Base-by-base conservation (phyloP, 495 filamentous ascomycete genomes). In the Neurospora sp. region DNA sequence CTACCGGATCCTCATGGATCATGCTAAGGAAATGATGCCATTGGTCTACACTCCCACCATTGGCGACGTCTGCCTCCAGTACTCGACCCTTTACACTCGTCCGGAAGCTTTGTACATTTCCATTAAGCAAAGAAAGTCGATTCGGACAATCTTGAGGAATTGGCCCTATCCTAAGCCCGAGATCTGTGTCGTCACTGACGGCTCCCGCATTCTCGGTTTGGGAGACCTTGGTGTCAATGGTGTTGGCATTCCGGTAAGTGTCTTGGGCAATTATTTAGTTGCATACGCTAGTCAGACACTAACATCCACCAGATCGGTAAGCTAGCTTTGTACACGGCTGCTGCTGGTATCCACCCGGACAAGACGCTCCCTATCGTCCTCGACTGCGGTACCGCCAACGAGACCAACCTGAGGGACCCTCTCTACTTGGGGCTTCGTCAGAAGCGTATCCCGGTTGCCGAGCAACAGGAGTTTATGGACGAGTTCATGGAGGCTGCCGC, bases 1-100 rank as follows among this genome's bases (percentile, higher is more conserved):
- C 86, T 99, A 97, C 87, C 89, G 96, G 75, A 85, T 99, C 75
- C 87, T 98, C 74, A 93, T 94, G 73, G 91, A 95, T 81, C 91
- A 98, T 83, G 89, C 97, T 76, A 91, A 92, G 83, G 92, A 95
- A 79, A 83, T 98, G 76, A 97, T 96, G 76, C 96, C 96, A 61
- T 84, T 98, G 72, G 97, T 99, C 77, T 99, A 99, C 84, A 99
- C 96, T 20, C 96, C 96, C 6, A 96, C 94, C 75, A 96, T 99
- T 76, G 96, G 96, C 75, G 95, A 99, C 80, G 96, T 96, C 40
- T 99, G 96, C 84, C 83, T 97, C 76, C 89, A 94, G 80, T 99
- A 96, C 90, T 97, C 93, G 40, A 93, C 96, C 75, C 91, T 98
- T 76, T 99, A 96, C 87, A 96, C 94, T 41, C 92, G 93, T 73